Evolutionary conservation across 345 rosid species (phyloP).

Genomic region (rapeseed (Brassica napus)): DNA sequence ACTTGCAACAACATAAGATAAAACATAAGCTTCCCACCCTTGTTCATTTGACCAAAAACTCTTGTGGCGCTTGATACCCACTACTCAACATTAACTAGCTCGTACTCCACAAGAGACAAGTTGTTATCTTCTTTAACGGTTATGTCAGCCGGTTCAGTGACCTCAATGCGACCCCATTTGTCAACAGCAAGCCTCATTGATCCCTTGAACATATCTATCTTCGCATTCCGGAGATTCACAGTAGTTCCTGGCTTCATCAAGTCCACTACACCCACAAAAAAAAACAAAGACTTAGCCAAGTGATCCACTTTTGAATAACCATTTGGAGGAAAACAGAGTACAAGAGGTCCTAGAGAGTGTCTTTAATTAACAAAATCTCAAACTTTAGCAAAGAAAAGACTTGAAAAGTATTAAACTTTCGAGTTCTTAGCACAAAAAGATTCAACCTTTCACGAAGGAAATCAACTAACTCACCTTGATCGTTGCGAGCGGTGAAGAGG

Average conservation of each 20-base stretch:
- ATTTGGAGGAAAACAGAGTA: too few relatives aligned
- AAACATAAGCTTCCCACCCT: neutral
- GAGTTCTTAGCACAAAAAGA: neutral
- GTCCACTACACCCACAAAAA: constrained; percentile 33
- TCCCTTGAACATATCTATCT: constrained; percentile 61
- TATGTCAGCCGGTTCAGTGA: constrained; percentile 41
- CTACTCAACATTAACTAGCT: constrained; percentile 56
- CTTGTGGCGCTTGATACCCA: constrained; percentile 18
- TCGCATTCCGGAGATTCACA: constrained; percentile 53
- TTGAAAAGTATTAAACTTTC: neutral
- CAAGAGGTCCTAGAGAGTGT: neutral
- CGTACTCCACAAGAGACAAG: constrained; percentile 54
- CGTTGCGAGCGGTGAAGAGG: constrained; percentile 73
- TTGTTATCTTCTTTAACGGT: constrained; percentile 48
- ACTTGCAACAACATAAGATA: constrained; percentile 25
- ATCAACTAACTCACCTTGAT: constrained; percentile 48
- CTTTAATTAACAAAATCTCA: neutral
- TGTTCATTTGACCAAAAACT: constrained; percentile 20
- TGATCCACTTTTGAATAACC: neutral
- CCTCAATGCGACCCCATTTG: constrained; percentile 60
- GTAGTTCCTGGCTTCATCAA: constrained; percentile 51
- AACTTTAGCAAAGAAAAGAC: neutral
- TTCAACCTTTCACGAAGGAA: neutral
- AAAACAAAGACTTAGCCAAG: neutral
- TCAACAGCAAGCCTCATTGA: constrained; percentile 61